Evolutionary conservation across 805 yeast species (phyloP).

Genomic region (Pichia insulana): DNA sequence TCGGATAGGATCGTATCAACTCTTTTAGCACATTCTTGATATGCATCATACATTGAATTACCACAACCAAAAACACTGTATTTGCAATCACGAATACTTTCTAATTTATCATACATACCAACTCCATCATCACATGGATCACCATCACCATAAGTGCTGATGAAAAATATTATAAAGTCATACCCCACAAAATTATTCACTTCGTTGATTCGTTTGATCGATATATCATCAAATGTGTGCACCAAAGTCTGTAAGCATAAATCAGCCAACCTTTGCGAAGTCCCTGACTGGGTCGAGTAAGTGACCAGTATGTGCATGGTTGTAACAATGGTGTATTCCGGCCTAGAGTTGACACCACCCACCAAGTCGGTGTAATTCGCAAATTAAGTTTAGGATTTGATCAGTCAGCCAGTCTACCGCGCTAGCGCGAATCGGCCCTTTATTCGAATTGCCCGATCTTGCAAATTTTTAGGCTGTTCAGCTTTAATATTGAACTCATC

Average conservation of each 20-base stretch:
- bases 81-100: conserved; percentile 32
- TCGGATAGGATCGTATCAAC: conserved; percentile 39
- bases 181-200: background rate
- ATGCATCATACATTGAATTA: conserved; percentile 83
- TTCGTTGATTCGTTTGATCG: background rate
- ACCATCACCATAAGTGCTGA: conserved; percentile 95
- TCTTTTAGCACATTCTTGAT: conserved; percentile 67
- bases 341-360: background rate
- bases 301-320: conserved; percentile 36
- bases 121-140: conserved; percentile 90
- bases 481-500: too few relatives aligned
- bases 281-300: conserved; percentile 90
- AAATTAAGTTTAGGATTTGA: too few relatives aligned
- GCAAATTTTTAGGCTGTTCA: too few relatives aligned
- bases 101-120: conserved; percentile 40
- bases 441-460: too few relatives aligned
- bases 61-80: conserved; percentile 84
- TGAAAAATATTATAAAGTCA: conserved; percentile 39
- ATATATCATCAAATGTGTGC: conserved; percentile 16
- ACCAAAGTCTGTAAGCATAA: conserved; percentile 7
- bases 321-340: background rate
- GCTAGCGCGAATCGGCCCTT: too few relatives aligned
- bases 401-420: too few relatives aligned
- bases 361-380: background rate
- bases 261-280: conserved; percentile 79